These are phyloP conservation scores for Deinandra increscens DNA, from an alignment of 129 eudicot genomes.

Conservation along the genomic window DNA sequence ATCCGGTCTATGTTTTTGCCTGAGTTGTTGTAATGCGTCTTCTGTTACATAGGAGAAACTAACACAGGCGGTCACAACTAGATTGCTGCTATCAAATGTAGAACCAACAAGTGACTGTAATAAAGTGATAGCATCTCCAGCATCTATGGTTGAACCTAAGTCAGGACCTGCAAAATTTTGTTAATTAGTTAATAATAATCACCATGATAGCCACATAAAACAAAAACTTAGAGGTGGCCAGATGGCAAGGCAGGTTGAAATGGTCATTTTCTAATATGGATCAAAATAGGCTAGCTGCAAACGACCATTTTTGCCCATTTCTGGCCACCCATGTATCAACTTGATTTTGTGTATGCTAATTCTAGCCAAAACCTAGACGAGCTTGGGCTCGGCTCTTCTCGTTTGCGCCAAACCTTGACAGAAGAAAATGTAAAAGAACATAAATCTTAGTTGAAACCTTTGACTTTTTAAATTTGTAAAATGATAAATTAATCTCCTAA, in stretches of 20 bases:
- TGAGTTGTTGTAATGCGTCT: constrained; percentile 55
- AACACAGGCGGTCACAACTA: constrained; percentile 93
- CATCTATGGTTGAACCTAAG: constrained; percentile 74
- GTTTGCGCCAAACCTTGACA: no score
- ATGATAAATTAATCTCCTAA: background rate
- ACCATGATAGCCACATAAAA: background rate
- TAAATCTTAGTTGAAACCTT: background rate
- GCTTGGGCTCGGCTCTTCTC: no score
- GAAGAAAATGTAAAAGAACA: background rate
- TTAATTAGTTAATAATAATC: background rate
- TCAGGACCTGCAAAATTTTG: constrained; percentile 67
- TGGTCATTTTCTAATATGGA: background rate
- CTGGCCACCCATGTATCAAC: background rate
- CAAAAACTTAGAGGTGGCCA: background rate
- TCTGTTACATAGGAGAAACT: constrained; percentile 73
- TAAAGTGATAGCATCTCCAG: constrained; percentile 86
- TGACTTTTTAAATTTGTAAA: background rate
- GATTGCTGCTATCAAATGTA: constrained; percentile 94
- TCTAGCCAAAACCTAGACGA: background rate
- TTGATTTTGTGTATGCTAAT: background rate
- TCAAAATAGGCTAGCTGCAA: background rate
- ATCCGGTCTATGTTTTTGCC: constrained; percentile 80
- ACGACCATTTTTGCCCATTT: background rate
- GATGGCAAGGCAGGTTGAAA: background rate
- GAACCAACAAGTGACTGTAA: constrained; percentile 85